These are phyloP conservation scores for Pachysandra terminalis DNA, from an alignment of 164 flowering plant genomes.

Conservation along the genomic window DNA sequence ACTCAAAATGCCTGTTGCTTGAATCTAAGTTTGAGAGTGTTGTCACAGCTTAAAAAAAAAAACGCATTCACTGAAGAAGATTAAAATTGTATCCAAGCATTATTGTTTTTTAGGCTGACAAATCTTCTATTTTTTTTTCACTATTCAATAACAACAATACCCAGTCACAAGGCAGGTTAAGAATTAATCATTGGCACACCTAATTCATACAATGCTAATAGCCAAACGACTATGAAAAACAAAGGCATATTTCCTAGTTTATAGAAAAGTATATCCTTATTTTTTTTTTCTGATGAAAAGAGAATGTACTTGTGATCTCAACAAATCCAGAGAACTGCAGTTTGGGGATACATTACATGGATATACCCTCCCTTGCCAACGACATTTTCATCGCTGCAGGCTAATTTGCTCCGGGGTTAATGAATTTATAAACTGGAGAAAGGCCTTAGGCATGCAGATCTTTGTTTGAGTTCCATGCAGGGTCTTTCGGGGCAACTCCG, in stretches of 20 bases:
- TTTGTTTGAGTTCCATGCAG: conserved; percentile 71
- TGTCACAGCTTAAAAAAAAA: too few species aligned
- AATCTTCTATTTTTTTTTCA: background rate
- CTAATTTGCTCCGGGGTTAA: conserved; percentile 2
- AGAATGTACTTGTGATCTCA: background rate
- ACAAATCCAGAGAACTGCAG: background rate
- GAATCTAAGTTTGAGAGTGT: too few species aligned
- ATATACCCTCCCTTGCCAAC: conserved; percentile 10
- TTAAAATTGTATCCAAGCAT: too few species aligned
- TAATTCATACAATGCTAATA: conserved; percentile 4
- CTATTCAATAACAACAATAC: background rate
- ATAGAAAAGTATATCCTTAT: too few species aligned
- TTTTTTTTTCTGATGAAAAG: background rate
- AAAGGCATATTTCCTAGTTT: conserved; percentile 4
- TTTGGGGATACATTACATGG: conserved; percentile 1
- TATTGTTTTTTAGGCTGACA: too few species aligned
- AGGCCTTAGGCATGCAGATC: conserved; percentile 52
- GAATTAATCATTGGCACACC: conserved; percentile 1
- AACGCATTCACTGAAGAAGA: too few species aligned
- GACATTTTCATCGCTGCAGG: conserved; percentile 30
- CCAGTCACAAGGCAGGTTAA: background rate
- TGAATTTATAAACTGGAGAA: background rate
- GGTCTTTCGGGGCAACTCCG: conserved; percentile 40
- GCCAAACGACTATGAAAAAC: conserved; percentile 1
- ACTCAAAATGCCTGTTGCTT: too few species aligned